These are phyloP conservation scores for Globisporangium radiosum DNA, from an alignment of 352 stramenopile species.

Conservation along the genomic window DNA sequence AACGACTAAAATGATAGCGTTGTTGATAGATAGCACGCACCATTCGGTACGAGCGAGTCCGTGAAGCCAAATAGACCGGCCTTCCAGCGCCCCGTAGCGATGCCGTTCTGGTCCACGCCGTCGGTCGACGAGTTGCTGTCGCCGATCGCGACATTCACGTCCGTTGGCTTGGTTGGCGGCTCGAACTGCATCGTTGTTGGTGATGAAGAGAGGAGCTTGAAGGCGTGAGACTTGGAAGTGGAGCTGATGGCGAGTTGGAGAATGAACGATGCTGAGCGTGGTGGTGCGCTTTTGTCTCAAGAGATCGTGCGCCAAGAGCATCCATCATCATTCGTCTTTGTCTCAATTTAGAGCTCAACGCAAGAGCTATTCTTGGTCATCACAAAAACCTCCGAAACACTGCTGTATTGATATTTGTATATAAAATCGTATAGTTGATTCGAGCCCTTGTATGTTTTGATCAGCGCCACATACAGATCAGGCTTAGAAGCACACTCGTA, in stretches of 20 bases:
- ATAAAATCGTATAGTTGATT: no score
- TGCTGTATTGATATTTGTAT: no score
- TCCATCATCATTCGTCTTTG: no score
- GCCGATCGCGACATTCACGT: constrained; percentile 35
- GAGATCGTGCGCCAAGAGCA: no score
- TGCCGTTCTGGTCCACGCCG: constrained; percentile 58
- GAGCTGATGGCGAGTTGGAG: constrained; percentile 13
- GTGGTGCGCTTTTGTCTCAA: no score
- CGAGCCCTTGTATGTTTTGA: no score
- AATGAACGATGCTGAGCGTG: constrained; percentile 16
- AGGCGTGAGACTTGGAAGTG: neutral
- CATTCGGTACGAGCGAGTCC: constrained; percentile 63
- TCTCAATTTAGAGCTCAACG: no score
- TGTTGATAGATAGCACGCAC: constrained; percentile 16
- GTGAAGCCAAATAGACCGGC: constrained; percentile 62
- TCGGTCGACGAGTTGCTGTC: constrained; percentile 20
- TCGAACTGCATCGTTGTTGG: constrained; percentile 43
- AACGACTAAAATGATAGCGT: neutral
- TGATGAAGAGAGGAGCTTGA: constrained; percentile 6
- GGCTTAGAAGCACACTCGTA: no score
- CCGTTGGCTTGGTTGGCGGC: constrained; percentile 40
- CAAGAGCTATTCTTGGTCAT: no score
- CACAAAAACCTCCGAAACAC: no score
- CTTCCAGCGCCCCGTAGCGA: constrained; percentile 74
- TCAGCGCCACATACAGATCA: no score